These are phyloP conservation scores for Fusarium hainanense DNA, from an alignment of 2,329 filamentous ascomycete species.

Conservation along the genomic window DNA sequence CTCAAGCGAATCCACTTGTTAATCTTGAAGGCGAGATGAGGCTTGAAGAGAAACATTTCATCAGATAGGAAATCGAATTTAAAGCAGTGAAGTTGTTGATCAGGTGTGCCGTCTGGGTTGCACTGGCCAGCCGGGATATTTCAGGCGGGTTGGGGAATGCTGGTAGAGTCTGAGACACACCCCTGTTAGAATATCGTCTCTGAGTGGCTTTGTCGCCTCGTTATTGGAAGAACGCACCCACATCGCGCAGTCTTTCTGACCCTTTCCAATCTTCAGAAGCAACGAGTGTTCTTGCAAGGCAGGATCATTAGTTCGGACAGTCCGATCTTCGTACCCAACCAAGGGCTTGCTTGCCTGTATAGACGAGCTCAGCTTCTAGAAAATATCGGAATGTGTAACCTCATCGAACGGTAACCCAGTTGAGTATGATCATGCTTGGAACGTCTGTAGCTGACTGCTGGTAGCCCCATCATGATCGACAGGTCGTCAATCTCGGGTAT, in stretches of 20 bases:
- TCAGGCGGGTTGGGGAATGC: slow-evolving; percentile 46
- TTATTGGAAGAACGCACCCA: slow-evolving; percentile 25
- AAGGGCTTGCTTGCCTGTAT: slow-evolving; percentile 22
- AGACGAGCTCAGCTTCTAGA: slow-evolving; percentile 38
- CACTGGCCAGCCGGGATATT: slow-evolving; percentile 34
- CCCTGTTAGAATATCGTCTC: slow-evolving; percentile 28
- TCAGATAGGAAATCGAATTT: slow-evolving; percentile 24
- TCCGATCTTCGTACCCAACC: slow-evolving; percentile 28
- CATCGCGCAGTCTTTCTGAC: slow-evolving; percentile 21
- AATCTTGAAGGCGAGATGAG: slow-evolving; percentile 46
- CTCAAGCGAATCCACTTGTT: slow-evolving; percentile 41
- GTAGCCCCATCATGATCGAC: slow-evolving; percentile 43
- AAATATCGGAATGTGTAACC: slow-evolving; percentile 23
- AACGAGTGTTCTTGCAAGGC: slow-evolving; percentile 25
- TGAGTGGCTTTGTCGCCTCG: slow-evolving; percentile 27
- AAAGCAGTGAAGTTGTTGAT: slow-evolving; percentile 27
- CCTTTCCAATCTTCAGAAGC: slow-evolving; percentile 43
- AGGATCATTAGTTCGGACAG: slow-evolving; percentile 22
- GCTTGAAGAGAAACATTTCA: slow-evolving; percentile 29
- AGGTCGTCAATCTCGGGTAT: slow-evolving; percentile 48
- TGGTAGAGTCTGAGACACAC: slow-evolving; percentile 44
- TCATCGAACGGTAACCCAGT: slow-evolving; percentile 29
- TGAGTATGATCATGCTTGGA: slow-evolving; percentile 34
- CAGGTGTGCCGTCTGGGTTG: slow-evolving; percentile 42
- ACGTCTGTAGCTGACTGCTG: slow-evolving; percentile 30